Evolutionary conservation across 495 filamentous ascomycete genomes (phyloP).

Genomic region (Tuber melanosporum): DNA sequence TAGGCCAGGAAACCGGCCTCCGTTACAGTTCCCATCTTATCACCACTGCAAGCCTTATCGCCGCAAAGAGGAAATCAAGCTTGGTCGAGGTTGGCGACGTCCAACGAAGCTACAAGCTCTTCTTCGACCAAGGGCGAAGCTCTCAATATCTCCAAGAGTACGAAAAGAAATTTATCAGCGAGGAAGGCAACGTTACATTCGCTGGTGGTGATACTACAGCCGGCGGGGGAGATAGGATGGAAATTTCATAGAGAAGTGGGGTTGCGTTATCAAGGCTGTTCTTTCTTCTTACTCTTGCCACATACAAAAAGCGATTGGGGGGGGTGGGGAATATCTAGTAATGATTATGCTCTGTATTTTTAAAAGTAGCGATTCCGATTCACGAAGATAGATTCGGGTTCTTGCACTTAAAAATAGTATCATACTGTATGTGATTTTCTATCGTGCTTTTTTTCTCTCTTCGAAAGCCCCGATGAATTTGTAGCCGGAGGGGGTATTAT

Average conservation of each 20-base stretch:
- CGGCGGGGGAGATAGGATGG: slow-evolving; percentile 71
- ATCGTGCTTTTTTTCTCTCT: background rate
- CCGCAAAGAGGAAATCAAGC: slow-evolving; percentile 62
- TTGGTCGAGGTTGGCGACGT: slow-evolving; percentile 84
- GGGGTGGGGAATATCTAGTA: background rate
- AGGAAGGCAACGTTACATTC: slow-evolving; percentile 72
- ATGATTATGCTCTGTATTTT: background rate
- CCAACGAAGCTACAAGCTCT: slow-evolving; percentile 83
- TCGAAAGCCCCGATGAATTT: no score
- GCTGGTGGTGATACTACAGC: slow-evolving; percentile 49
- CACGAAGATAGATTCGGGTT: background rate
- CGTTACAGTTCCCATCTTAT: slow-evolving; percentile 94
- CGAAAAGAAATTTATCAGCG: slow-evolving; percentile 87
- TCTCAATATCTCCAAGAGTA: slow-evolving; percentile 83
- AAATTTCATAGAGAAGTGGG: slow-evolving; percentile 54
- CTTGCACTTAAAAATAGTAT: background rate
- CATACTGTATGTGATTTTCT: background rate
- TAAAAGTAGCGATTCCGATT: background rate
- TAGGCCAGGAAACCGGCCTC: slow-evolving; percentile 85
- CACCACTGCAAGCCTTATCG: slow-evolving; percentile 78
- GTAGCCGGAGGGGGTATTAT: background rate
- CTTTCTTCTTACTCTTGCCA: background rate
- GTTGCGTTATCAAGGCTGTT: background rate
- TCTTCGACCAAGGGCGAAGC: slow-evolving; percentile 81
- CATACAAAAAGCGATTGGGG: background rate